Evolutionary conservation across 108 stramenopile species (phyloP).

Genomic region (Pseudonitzschia multistriata): DNA sequence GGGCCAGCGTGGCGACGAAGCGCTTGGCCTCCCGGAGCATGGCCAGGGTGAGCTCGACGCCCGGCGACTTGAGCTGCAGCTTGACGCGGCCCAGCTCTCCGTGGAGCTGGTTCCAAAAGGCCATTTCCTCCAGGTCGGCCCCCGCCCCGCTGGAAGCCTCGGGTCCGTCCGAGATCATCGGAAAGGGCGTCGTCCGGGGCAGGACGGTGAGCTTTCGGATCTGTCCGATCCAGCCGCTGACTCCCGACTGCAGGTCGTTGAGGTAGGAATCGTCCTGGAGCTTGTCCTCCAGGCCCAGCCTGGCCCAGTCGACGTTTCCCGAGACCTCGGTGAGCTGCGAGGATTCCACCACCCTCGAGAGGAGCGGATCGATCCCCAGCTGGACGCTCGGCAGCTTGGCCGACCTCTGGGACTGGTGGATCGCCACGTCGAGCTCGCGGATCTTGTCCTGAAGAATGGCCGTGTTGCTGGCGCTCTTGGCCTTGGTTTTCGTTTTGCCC

Average conservation of each 20-base stretch:
- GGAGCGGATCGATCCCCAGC: slow-evolving; percentile 45
- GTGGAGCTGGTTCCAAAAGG: slow-evolving; percentile 81
- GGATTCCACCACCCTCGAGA: slow-evolving; percentile 31
- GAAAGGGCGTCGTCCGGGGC: slow-evolving; percentile 60
- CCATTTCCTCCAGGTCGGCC: slow-evolving; percentile 79
- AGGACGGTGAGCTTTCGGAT: slow-evolving; percentile 78
- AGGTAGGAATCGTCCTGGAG: slow-evolving; percentile 71
- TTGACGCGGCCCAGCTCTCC: slow-evolving; percentile 58
- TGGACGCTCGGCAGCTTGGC: slow-evolving; percentile 61
- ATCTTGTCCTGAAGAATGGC: slow-evolving; percentile 65
- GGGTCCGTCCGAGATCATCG: slow-evolving; percentile 44
- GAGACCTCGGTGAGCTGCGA: neutral
- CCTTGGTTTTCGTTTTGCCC: neutral
- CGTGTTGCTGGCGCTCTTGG: slow-evolving; percentile 20
- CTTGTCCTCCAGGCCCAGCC: slow-evolving; percentile 47
- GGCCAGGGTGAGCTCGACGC: slow-evolving; percentile 57
- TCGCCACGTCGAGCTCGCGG: slow-evolving; percentile 73
- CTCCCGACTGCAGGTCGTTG: slow-evolving; percentile 67
- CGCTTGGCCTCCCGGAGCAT: slow-evolving; percentile 77
- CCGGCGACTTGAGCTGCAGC: slow-evolving; percentile 55
- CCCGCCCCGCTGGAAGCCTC: slow-evolving; percentile 22
- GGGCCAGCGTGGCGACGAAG: slow-evolving; percentile 88
- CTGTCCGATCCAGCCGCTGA: slow-evolving; percentile 72
- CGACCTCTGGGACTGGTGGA: slow-evolving; percentile 62
- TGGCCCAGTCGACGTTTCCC: slow-evolving; percentile 55